Conservation (phyloP, 2,329 filamentous ascomycete genomes). For the Ampelomyces quisqualis region DNA sequence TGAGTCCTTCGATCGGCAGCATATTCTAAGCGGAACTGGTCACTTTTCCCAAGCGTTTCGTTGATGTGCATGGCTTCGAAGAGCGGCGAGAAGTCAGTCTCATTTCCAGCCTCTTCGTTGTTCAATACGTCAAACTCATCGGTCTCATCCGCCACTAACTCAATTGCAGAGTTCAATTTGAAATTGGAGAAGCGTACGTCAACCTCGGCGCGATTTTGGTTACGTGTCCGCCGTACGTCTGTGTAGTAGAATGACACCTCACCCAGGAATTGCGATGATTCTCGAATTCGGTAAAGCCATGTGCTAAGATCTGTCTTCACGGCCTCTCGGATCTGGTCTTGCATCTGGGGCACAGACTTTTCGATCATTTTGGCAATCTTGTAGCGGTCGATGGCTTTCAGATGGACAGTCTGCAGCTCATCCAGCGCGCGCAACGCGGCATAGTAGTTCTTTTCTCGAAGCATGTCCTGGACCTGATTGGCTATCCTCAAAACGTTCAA, state of each 20-base stretch:
- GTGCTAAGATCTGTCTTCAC: slow-evolving; percentile 97
- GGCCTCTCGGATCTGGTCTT: slow-evolving; percentile 89
- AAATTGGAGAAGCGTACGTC: slow-evolving; percentile 77
- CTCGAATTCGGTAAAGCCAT: slow-evolving; percentile 91
- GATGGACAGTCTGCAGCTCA: slow-evolving; percentile 92
- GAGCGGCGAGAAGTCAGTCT: slow-evolving; percentile 90
- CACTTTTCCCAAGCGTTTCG: slow-evolving; percentile 86
- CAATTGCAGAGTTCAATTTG: slow-evolving; percentile 92
- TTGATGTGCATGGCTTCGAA: slow-evolving; percentile 97
- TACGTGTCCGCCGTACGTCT: slow-evolving; percentile 77
- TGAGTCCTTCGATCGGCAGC: slow-evolving; percentile 86
- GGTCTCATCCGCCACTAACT: slow-evolving; percentile 89
- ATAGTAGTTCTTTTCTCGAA: slow-evolving; percentile 93
- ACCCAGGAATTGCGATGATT: slow-evolving; percentile 92
- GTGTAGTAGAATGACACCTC: slow-evolving; percentile 98
- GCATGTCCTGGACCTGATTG: slow-evolving; percentile 89
- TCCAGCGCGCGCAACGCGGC: slow-evolving; percentile 90
- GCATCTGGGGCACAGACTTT: slow-evolving; percentile 88
- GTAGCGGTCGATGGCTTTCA: slow-evolving; percentile 92
- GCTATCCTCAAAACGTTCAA: slow-evolving; percentile 88
- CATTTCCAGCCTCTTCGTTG: slow-evolving; percentile 77
- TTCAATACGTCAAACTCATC: slow-evolving; percentile 95
- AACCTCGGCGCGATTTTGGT: slow-evolving; percentile 77
- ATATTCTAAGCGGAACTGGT: slow-evolving; percentile 89
- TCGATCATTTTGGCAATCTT: slow-evolving; percentile 95